A percentile compares a stretch with the other conserved stretches of the same genome.
Conservation (phyloP, 2,329 filamentous ascomycete genomes). For the Fusarium avenaceum region DNA sequence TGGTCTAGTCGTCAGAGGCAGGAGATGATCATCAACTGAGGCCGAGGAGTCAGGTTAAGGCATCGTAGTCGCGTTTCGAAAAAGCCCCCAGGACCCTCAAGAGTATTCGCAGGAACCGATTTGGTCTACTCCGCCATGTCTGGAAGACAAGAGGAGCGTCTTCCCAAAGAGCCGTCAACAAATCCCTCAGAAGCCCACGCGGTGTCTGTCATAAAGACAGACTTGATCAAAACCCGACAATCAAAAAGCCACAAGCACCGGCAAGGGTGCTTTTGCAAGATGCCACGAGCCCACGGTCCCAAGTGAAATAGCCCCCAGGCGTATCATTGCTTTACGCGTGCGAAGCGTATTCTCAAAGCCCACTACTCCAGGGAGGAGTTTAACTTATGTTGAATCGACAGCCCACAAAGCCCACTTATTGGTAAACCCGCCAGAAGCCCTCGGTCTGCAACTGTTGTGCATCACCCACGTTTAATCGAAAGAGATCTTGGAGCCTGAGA, state of each 20-base stretch:
- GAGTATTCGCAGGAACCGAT: slow-evolving; percentile 54
- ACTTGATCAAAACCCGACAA: slow-evolving; percentile 48
- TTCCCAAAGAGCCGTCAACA: slow-evolving; percentile 55
- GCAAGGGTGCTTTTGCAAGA: slow-evolving; percentile 36
- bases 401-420: slow-evolving; percentile 65
- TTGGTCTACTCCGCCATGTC: slow-evolving; percentile 50
- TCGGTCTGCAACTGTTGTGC: slow-evolving; percentile 52
- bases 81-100: slow-evolving; percentile 58
- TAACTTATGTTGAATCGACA: slow-evolving; percentile 65
- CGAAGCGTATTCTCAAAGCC: slow-evolving; percentile 67
- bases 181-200: slow-evolving; percentile 59
- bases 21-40: slow-evolving; percentile 37
- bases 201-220: slow-evolving; percentile 46
- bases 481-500: slow-evolving; percentile 82
- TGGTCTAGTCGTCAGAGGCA: slow-evolving; percentile 34
- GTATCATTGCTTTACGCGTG: slow-evolving; percentile 61
- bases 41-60: slow-evolving; percentile 32
- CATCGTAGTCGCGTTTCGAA: slow-evolving; percentile 41
- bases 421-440: slow-evolving; percentile 61
- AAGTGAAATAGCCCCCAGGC: slow-evolving; percentile 67
- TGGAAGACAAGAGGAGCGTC: slow-evolving; percentile 39
- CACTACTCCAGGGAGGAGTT: slow-evolving; percentile 58
- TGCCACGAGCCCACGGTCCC: slow-evolving; percentile 58
- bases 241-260: slow-evolving; percentile 54
- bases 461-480: slow-evolving; percentile 66